These are phyloP conservation scores for Aspergillus taichungensis DNA, from an alignment of 495 filamentous ascomycete genomes.

Conservation along the genomic window DNA sequence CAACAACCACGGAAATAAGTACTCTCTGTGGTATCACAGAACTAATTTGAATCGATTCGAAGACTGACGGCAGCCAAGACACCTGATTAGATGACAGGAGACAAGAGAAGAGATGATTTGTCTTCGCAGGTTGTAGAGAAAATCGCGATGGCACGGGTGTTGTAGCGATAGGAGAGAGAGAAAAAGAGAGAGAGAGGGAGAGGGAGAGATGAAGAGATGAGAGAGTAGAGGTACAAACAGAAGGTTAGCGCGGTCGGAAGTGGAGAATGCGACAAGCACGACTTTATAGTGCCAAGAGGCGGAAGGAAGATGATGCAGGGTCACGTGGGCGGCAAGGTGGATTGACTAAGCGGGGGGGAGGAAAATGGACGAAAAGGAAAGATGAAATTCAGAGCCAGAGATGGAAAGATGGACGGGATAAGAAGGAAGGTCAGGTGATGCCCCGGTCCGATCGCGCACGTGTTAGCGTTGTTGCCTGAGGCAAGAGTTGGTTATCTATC, in stretches of 20 bases:
- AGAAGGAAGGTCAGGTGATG: slow-evolving; percentile 10
- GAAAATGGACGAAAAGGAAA: slow-evolving; percentile 5
- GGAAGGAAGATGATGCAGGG: slow-evolving; percentile 4
- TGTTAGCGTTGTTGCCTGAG: slow-evolving; percentile 14
- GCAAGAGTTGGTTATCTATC: not conserved
- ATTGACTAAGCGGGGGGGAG: slow-evolving; percentile 17
- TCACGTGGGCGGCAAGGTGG: slow-evolving; percentile 34
- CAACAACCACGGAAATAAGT: slow-evolving; percentile 22
- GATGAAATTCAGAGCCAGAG: slow-evolving; percentile 7
- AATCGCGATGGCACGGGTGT: slow-evolving; percentile 10
- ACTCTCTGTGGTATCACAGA: slow-evolving; percentile 24
- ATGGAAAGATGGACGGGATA: slow-evolving; percentile 11
- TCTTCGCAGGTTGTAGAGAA: slow-evolving; percentile 2
- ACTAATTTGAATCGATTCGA: slow-evolving; percentile 23
- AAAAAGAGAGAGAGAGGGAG: slow-evolving; percentile 1
- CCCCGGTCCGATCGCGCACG: slow-evolving; percentile 6
- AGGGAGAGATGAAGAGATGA: not conserved
- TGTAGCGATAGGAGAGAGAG: slow-evolving; percentile 14
- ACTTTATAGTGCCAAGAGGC: slow-evolving; percentile 43
- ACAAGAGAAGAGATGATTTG: slow-evolving; percentile 9
- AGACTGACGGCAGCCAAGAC: slow-evolving; percentile 13
- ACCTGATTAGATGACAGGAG: slow-evolving; percentile 22
- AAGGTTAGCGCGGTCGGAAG: slow-evolving; percentile 23
- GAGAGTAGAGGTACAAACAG: not conserved
- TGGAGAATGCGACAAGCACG: slow-evolving; percentile 41